A percentile compares a stretch with the other conserved stretches of the same genome.
Conservation (phyloP, 352 stramenopile genomes). For the Globisporangium cederbergense region DNA sequence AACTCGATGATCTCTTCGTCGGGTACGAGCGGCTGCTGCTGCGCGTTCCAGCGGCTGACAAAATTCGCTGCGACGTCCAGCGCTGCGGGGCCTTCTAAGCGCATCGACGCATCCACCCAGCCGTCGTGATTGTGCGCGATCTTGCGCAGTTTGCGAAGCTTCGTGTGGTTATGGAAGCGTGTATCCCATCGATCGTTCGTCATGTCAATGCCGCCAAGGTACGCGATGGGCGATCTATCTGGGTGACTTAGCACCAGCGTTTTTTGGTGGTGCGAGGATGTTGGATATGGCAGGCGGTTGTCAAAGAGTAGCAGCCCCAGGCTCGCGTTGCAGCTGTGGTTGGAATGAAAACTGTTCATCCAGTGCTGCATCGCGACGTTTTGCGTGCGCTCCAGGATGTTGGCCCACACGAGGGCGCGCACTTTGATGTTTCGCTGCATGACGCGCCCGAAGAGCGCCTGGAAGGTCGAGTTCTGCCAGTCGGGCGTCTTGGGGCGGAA, state of each 20-base stretch:
- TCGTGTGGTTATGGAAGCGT: constrained; percentile 26
- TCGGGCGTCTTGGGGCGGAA: not conserved
- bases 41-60: constrained; percentile 26
- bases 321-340: not conserved
- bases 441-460: constrained; percentile 8
- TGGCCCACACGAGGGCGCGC: constrained; percentile 2
- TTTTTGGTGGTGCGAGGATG: constrained; percentile 10
- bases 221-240: constrained; percentile 14
- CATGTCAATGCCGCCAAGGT: constrained; percentile 33
- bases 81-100: constrained; percentile 20
- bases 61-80: constrained; percentile 31
- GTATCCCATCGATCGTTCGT: constrained; percentile 33
- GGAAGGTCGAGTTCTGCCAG: constrained; percentile 16
- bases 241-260: constrained; percentile 6
- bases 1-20: constrained; percentile 11
- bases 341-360: constrained; percentile 9
- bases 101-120: constrained; percentile 28
- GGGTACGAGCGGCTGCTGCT: not conserved
- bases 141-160: constrained; percentile 6
- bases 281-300: not conserved
- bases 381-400: constrained; percentile 7
- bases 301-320: constrained; percentile 10
- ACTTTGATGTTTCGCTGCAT: constrained; percentile 8
- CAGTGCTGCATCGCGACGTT: constrained; percentile 11
- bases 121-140: constrained; percentile 18